A percentile compares a stretch with the other conserved stretches of the same genome.
These are phyloP conservation scores for Priceomyces carsonii DNA, from an alignment of 805 yeast species.

Conservation along the genomic window DNA sequence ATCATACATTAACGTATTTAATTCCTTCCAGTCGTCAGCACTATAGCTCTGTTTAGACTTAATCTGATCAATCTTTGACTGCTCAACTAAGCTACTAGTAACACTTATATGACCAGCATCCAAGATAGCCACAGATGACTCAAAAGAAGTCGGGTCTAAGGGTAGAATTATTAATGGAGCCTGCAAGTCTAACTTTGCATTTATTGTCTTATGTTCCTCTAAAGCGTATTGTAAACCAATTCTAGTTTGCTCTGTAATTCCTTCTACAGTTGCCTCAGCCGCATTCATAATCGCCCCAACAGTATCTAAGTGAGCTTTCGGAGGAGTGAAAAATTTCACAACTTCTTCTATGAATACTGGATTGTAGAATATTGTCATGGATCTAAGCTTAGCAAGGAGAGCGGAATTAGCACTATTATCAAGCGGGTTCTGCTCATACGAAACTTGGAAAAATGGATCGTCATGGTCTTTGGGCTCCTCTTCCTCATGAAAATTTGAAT, in stretches of 20 bases:
- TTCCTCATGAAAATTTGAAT: slow-evolving; percentile 34
- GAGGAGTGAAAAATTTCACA: slow-evolving; percentile 78
- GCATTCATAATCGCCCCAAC: slow-evolving; percentile 89
- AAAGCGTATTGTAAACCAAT: slow-evolving; percentile 90
- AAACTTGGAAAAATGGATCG: slow-evolving; percentile 77
- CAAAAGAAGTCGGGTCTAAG: slow-evolving; percentile 71
- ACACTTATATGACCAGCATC: slow-evolving; percentile 96
- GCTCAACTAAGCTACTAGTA: slow-evolving; percentile 75
- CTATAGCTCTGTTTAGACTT: slow-evolving; percentile 61
- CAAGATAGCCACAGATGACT: slow-evolving; percentile 84
- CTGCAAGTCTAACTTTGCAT: slow-evolving; percentile 83
- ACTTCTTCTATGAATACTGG: slow-evolving; percentile 79
- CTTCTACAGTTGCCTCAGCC: slow-evolving; percentile 93
- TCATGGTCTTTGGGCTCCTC: slow-evolving; percentile 13
- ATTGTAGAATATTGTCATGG: slow-evolving; percentile 89
- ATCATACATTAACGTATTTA: slow-evolving; percentile 86
- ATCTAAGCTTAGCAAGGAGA: slow-evolving; percentile 68
- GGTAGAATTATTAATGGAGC: slow-evolving; percentile 92
- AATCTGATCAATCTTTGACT: slow-evolving; percentile 64
- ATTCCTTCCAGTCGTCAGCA: slow-evolving; percentile 69
- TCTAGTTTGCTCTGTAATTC: slow-evolving; percentile 83
- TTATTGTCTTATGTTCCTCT: slow-evolving; percentile 90
- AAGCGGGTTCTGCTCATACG: slow-evolving; percentile 84
- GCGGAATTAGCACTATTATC: slow-evolving; percentile 83
- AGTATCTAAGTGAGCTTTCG: slow-evolving; percentile 81